A percentile compares a stretch with the other conserved stretches of the same genome.
These are phyloP conservation scores for Candida oleophila DNA, from an alignment of 805 yeast species.

Conservation along the genomic window DNA sequence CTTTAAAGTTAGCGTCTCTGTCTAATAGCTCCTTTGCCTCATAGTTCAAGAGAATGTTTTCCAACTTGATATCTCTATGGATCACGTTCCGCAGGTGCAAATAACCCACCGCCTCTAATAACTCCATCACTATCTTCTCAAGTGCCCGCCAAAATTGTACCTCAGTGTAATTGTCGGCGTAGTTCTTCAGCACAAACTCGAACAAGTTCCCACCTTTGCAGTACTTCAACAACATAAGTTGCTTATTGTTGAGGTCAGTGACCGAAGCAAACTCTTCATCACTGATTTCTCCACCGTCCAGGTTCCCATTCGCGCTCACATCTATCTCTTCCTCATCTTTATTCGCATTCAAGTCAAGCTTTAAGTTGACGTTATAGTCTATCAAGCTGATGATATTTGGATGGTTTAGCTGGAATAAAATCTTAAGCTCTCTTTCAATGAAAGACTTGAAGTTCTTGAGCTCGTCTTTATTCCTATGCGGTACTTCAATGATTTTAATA, in stretches of 20 bases:
- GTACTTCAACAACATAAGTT: conserved; percentile 64
- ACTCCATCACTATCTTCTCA: conserved; percentile 66
- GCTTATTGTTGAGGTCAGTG: conserved; percentile 23
- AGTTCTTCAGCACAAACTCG: conserved; percentile 41
- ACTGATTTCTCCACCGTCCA: neutral
- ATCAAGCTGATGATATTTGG: conserved; percentile 68
- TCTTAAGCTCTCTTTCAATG: conserved; percentile 64
- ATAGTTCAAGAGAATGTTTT: conserved; percentile 62
- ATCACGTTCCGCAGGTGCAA: conserved; percentile 68
- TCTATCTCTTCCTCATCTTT: neutral
- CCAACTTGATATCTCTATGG: conserved; percentile 91
- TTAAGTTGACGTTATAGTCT: conserved; percentile 44
- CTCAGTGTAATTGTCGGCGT: conserved; percentile 37
- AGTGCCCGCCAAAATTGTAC: conserved; percentile 47
- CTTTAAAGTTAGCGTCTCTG: neutral
- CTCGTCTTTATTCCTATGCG: conserved; percentile 23
- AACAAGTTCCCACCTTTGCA: conserved; percentile 86
- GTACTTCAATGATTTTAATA: conserved; percentile 59
- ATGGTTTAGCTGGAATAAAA: conserved; percentile 54
- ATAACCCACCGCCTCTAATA: conserved; percentile 66
- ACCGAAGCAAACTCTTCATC: conserved; percentile 1
- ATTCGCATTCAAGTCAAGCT: conserved; percentile 13
- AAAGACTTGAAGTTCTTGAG: conserved; percentile 32
- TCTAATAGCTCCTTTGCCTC: conserved; percentile 29
- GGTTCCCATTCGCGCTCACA: conserved; percentile 16